Base-by-base conservation (phyloP, 2,329 filamentous ascomycete species). In the Ciborinia camelliae region DNA sequence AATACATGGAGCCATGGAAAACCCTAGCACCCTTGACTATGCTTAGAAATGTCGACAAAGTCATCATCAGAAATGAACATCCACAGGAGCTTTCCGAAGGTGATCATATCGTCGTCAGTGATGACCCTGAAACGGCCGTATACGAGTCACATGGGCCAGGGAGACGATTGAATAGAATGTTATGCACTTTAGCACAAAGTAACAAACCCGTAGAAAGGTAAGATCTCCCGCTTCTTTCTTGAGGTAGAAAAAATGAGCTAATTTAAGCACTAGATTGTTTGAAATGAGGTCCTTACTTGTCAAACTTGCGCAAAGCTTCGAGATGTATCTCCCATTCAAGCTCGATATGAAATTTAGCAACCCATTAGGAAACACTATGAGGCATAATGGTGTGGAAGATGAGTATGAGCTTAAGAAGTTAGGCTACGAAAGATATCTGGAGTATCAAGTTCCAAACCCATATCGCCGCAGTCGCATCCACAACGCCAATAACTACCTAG, bases 321-420 rank as follows among this genome's bases (percentile, higher is more conserved):
- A 61, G 32, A 20, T 45, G 51, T 61, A 61, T 37, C 4, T 50
- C 28, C 58, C 58, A 18, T 50, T 50, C 10, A 39, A 61, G 18
- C 23, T 41, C 6, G 47, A 45, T 10, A 61, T 61, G 30, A 20
- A n/a, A 5, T 41, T 30, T 6, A 39, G 39, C 32, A n/a, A n/a
- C 23, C 20, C 51, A 15, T 18, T 30, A 8, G 35, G n/a, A n/a
- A 28, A 28, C 4, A 5, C 15, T 7, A 20, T 5, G n/a, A 3
- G 0, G 3, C 12, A n/a, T n/a, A n/a, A n/a, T n/a, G n/a, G n/a
- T n/a, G n/a, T n/a, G n/a, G 51, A 53, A 1, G 4, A 53, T 10
- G 35, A 10, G 10, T 5, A 15, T 37, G 32, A 37, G 0, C n/a
- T 53, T 9, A 18, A 4, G 1, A 1, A 26, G 20, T 7, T 9